Conservation (phyloP, 768 basidiomycete genomes). For the Amanita polypyramis region DNA sequence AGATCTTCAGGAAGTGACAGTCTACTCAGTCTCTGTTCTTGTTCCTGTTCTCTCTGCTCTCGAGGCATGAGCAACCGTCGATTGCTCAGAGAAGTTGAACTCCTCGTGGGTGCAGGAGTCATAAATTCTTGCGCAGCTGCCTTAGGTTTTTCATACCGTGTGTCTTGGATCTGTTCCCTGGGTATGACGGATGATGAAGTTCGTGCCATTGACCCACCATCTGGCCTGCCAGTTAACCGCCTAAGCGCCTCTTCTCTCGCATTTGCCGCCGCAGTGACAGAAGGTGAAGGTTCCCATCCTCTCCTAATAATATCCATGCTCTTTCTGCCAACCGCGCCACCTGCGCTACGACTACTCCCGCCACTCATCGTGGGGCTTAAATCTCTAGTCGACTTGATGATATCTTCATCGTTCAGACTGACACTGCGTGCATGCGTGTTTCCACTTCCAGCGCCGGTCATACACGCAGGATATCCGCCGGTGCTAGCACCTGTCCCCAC, state of each 20-base stretch:
- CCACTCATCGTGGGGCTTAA: conserved; percentile 17
- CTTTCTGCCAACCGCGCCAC: conserved; percentile 29
- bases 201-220: conserved; percentile 24
- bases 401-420: conserved; percentile 43
- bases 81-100: conserved; percentile 15
- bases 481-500: conserved; percentile 17
- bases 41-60: conserved; percentile 33
- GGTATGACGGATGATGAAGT: conserved; percentile 21
- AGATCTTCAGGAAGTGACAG: conserved; percentile 12
- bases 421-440: conserved; percentile 38
- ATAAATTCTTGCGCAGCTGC: conserved; percentile 15
- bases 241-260: conserved; percentile 31
- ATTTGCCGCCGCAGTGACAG: conserved; percentile 10
- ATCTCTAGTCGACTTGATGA: conserved; percentile 17
- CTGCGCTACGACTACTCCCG: conserved; percentile 10
- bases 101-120: neutral
- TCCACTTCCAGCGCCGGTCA: conserved; percentile 15
- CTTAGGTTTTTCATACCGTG: conserved; percentile 13
- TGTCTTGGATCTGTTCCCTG: conserved; percentile 12
- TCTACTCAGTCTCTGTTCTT: neutral
- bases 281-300: conserved; percentile 31
- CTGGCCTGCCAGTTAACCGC: conserved; percentile 24
- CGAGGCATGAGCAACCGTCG: conserved; percentile 50
- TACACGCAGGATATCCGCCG: conserved; percentile 10
- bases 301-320: conserved; percentile 43